phyloP scores from a whole-genome alignment of 1,284 basidiomycete species.

The Ganoderma boninense region DNA sequence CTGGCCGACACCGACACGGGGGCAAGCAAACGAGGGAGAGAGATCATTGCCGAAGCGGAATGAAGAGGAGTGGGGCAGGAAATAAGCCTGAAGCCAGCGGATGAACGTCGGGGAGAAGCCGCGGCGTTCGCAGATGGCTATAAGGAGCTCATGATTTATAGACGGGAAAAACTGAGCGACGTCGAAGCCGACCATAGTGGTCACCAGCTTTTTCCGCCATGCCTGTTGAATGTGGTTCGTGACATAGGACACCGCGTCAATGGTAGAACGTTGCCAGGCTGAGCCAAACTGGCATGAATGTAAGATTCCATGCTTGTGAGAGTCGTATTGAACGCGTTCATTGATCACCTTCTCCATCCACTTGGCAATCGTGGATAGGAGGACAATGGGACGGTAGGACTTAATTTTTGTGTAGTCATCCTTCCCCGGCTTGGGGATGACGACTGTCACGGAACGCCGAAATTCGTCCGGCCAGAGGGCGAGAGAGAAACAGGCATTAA shows the following conservation, averaged over 20 bases:
- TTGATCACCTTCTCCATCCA: background rate
- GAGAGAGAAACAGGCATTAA: background rate
- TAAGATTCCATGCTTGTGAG: background rate
- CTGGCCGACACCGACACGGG: constrained; percentile 19
- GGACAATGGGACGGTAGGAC: background rate
- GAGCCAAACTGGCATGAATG: background rate
- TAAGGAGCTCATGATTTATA: constrained; percentile 1
- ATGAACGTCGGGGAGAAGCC: constrained; percentile 11
- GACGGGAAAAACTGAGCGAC: background rate
- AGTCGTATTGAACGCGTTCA: background rate
- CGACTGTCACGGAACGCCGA: background rate
- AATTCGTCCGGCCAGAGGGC: background rate
- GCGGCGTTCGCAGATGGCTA: background rate
- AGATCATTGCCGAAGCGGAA: constrained; percentile 13
- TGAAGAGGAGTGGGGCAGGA: background rate
- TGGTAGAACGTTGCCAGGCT: background rate
- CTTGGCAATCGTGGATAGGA: background rate
- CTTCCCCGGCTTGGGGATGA: background rate
- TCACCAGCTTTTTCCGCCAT: background rate
- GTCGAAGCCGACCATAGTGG: constrained; percentile 8
- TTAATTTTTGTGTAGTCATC: background rate
- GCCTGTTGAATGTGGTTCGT: background rate
- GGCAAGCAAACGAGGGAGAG: background rate
- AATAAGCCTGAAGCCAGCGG: constrained; percentile 13
- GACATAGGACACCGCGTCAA: background rate